phyloP scores from a whole-genome alignment of 192 early-diverging fungal species.

The Cetraspora pellucida region DNA sequence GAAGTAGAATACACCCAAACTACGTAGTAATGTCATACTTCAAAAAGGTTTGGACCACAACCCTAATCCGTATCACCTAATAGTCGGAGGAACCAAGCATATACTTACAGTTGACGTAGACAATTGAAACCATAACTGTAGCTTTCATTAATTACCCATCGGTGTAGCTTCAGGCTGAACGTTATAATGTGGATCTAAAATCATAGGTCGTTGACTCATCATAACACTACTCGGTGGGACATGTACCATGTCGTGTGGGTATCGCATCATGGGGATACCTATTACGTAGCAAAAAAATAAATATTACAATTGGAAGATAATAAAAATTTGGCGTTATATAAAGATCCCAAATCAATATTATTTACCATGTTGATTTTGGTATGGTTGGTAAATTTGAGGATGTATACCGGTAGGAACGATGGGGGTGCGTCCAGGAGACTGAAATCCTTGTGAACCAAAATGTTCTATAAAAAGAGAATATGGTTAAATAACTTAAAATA shows the following conservation, averaged over 20 bases:
- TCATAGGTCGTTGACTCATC: constrained; percentile 53
- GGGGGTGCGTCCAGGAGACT: constrained; percentile 50
- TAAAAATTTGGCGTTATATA: no score
- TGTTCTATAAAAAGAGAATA: constrained; percentile 39
- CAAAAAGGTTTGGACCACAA: no score
- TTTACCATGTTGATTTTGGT: constrained; percentile 49
- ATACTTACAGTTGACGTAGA: no score
- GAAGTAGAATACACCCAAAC: no score
- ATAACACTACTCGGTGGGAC: constrained; percentile 46
- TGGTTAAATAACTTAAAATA: background rate
- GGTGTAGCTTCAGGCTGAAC: no score
- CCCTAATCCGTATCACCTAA: no score
- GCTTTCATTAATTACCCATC: no score
- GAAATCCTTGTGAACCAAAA: constrained; percentile 54
- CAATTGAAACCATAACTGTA: no score
- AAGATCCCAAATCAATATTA: background rate
- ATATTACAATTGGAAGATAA: no score
- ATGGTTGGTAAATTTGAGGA: constrained; percentile 56
- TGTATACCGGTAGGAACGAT: constrained; percentile 58
- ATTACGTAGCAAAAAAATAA: no score
- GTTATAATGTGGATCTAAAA: constrained; percentile 45
- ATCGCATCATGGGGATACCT: constrained; percentile 54
- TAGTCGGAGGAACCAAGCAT: no score
- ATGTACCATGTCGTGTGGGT: constrained; percentile 56
- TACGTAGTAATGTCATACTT: no score